Evolutionary conservation across 805 yeast species (phyloP), one percentile per base, ranked within the genome.

Genomic region (Kuraishia cidri): DNA sequence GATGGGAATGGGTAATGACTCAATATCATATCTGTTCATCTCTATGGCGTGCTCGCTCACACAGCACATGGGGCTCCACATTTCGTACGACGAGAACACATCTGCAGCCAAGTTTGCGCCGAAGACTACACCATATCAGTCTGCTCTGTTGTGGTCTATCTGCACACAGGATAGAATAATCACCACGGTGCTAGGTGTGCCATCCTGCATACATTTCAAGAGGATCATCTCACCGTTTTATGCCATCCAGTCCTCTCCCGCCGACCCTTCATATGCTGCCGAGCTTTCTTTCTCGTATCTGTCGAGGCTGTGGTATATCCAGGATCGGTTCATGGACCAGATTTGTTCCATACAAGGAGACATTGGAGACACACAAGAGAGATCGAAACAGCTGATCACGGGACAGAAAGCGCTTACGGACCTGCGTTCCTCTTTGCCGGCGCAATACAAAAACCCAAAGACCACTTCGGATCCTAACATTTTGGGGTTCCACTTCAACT

Each of bases 61-160:
- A 1, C 61, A 56, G 34, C 60, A 56, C 31, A 45, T 55, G 50
- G 60, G 60, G 3, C 37, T 45, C 16, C 60, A 55, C 31, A 54
- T 55, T 13, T 41, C 49, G 1, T 45, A 48, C 24, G 46, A 45
- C 13, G 41, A 42, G 9, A 37, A 44, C 20, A 37, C 43, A 1
- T 26, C 39, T 13, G 41, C 48, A 2, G 41, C 38, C 8, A 32
- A 29, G 11, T 47, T 38, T 37, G 52, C 53, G 9, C 54, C 51
- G 9, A 41, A 36, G 22, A 33, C 39, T 1, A 43, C 57, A 2
- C 55, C 55, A 2, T 37, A 42, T 16, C 43, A 44, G 21, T 46
- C 55, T 0, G 46, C 57, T 3, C 37, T 45, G 2, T 32, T 55
- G 2, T 55, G 60, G 60, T 43, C 56, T 1, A 38, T 55, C 3